Conservation (phyloP, 768 basidiomycete species). For the Pleurotus citrinopileatus region DNA sequence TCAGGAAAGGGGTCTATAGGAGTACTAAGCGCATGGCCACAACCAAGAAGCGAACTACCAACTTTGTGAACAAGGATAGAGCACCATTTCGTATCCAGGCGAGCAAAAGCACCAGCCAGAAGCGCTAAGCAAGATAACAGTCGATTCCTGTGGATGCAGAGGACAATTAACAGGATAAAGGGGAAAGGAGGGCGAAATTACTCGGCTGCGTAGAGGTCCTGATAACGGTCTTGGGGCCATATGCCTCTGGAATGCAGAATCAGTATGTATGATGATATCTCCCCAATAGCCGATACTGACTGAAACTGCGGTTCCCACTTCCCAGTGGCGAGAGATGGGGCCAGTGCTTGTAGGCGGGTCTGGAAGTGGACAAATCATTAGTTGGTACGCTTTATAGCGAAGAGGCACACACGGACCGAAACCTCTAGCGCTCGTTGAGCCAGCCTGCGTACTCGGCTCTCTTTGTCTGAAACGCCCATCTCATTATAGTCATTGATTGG, state of each 20-base stretch:
- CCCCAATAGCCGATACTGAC: constrained; percentile 22
- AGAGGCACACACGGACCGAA: constrained; percentile 24
- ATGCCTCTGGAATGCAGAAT: constrained; percentile 26
- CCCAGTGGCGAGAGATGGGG: constrained; percentile 34
- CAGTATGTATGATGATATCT: not conserved
- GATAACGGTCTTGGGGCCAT: constrained; percentile 40
- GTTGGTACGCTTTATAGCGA: not conserved
- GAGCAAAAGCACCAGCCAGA: constrained; percentile 35
- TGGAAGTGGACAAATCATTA: constrained; percentile 12
- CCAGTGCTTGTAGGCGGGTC: constrained; percentile 34
- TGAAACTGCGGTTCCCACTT: constrained; percentile 40
- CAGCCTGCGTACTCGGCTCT: constrained; percentile 34
- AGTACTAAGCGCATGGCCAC: not conserved
- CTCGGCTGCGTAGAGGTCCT: constrained; percentile 29
- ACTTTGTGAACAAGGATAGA: constrained; percentile 40
- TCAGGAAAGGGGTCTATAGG: constrained; percentile 40
- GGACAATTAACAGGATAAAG: not conserved
- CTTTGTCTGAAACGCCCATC: constrained; percentile 30
- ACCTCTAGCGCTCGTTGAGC: constrained; percentile 31
- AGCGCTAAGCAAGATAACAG: constrained; percentile 31
- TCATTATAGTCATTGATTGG: constrained; percentile 19
- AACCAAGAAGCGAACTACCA: constrained; percentile 8
- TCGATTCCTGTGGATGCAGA: constrained; percentile 19
- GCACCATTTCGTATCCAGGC: constrained; percentile 41
- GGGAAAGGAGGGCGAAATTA: constrained; percentile 15